Percentiles rank a stretch among this genome's conserved stretches.
Evolutionary conservation across 345 rosid species (phyloP).

Genomic region (Anastatica hierochuntica): DNA sequence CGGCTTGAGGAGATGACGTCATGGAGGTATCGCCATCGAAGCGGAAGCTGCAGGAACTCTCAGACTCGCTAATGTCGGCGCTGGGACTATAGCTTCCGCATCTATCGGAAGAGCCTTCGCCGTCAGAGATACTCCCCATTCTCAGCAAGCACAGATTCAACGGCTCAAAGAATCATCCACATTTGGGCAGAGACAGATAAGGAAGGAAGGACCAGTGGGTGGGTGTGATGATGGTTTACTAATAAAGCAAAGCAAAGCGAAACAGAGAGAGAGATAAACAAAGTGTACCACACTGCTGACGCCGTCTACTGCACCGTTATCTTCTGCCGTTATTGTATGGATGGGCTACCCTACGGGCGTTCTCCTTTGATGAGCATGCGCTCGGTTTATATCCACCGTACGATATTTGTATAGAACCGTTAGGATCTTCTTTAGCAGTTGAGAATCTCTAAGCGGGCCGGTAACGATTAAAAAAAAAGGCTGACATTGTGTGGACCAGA

Average conservation of each 20-base stretch:
- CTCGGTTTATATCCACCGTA: conserved; percentile 1
- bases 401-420: conserved; percentile 5
- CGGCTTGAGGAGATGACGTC: conserved; percentile 46
- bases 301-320: too few relatives aligned
- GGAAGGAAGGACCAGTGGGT: conserved; percentile 8
- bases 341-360: too few relatives aligned
- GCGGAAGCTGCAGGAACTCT: conserved; percentile 77
- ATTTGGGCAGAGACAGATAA: neutral
- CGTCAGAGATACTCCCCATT: conserved; percentile 60
- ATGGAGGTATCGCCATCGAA: conserved; percentile 66
- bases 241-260: neutral
- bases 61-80: conserved; percentile 94
- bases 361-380: too few relatives aligned
- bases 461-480: conserved; percentile 24
- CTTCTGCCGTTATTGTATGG: neutral
- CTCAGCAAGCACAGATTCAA: conserved; percentile 5
- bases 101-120: conserved; percentile 53
- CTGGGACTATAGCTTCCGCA: conserved; percentile 91
- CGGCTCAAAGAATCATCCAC: conserved; percentile 14
- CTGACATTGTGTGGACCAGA: conserved; percentile 38
- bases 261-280: neutral
- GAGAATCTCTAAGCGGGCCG: conserved; percentile 23
- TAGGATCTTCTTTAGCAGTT: conserved; percentile 1
- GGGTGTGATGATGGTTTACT: conserved; percentile 20
- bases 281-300: conserved; percentile 26